Evolutionary conservation across 257 asterid genomes (phyloP), one percentile per base, ranked within the genome.

Genomic region (Craterostigma plantagineum): DNA sequence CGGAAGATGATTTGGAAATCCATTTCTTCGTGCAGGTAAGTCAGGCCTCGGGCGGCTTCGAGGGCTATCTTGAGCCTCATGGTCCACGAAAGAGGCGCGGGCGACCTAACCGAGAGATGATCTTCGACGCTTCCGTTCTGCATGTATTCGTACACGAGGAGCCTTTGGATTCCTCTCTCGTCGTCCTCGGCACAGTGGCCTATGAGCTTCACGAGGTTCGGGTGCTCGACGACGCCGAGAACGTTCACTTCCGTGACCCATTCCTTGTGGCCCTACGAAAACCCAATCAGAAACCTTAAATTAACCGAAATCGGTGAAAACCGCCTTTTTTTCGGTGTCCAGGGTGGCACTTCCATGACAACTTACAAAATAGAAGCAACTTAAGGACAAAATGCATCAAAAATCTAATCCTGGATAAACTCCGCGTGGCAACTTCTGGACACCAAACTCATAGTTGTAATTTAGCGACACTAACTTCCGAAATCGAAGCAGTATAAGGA

Each of bases 181-280:
- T 75, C 95, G 63, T 90, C 95, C 62, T 90, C 98, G 10, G 98
- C 95, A 43, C 98, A 90, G 51, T 90, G 83, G 34, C 98, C 98
- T 38, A 90, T 34, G 38, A 90, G 80, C 52, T 79, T 83, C 48
- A 90, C 98, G n/a, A 90, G 98, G 63, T 90, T 90, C n/a, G 70
- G 75, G 65, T 90, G 98, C 51, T 90, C 92, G 39, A 71, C 95
- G 38, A 90, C 58, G 11, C 98, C 98, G 27, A 90, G 91, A 50
- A 90, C 87, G 46, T 90, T 83, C 41, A 90, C 98, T 64, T 90
- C 98, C 8, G 95, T 90, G 64, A 90, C 93, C 98, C 98, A 90
- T 49, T 90, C 98, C 69, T 90, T 90, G 62, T 90, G 98, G 41
- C 98, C 98, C 98, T 87, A 65, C 45, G 40, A 36, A 2, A 1